Evolutionary conservation across 805 yeast species (phyloP).

Genomic region (Wickerhamomyces mucosus): DNA sequence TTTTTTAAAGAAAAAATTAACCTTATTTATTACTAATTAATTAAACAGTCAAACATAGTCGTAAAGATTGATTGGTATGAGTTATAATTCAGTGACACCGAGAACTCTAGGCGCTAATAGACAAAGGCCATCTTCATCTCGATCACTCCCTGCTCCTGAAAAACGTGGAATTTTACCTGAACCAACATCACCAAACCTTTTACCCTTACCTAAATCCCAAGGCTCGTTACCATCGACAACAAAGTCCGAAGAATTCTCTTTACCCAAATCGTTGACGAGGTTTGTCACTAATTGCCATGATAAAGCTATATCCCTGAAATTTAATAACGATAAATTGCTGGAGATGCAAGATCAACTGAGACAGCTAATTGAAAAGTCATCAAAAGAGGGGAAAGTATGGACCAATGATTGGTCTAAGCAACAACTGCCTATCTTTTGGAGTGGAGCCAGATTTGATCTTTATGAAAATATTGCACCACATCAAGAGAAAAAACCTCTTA

Average conservation of each 20-base stretch:
- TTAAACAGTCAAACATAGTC: too few relatives aligned
- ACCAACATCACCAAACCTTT: not conserved
- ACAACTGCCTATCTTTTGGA: constrained; percentile 15
- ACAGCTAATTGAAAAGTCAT: constrained; percentile 18
- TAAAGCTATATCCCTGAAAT: constrained; percentile 8
- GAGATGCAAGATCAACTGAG: constrained; percentile 18
- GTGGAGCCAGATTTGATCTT: constrained; percentile 7
- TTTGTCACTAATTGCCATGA: constrained; percentile 17
- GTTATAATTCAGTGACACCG: constrained; percentile 10
- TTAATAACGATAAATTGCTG: constrained; percentile 7
- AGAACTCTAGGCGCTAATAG: constrained; percentile 3
- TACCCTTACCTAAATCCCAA: not conserved
- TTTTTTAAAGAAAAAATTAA: too few relatives aligned
- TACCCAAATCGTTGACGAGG: constrained; percentile 13
- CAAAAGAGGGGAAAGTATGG: constrained; percentile 15
- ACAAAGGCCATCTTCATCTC: not conserved
- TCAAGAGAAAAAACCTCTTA: not conserved
- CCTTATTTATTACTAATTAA: too few relatives aligned
- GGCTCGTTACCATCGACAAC: constrained; percentile 4
- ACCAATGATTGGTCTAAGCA: constrained; percentile 21
- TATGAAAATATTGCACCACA: constrained; percentile 7
- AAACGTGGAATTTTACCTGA: not conserved
- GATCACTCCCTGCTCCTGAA: not conserved
- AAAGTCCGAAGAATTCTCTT: constrained; percentile 2
- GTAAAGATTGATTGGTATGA: too few relatives aligned